Percentiles rank a stretch among this genome's conserved stretches.
These are phyloP conservation scores for Andrographis paniculata DNA, from an alignment of 305 asterid genomes.

Conservation along the genomic window DNA sequence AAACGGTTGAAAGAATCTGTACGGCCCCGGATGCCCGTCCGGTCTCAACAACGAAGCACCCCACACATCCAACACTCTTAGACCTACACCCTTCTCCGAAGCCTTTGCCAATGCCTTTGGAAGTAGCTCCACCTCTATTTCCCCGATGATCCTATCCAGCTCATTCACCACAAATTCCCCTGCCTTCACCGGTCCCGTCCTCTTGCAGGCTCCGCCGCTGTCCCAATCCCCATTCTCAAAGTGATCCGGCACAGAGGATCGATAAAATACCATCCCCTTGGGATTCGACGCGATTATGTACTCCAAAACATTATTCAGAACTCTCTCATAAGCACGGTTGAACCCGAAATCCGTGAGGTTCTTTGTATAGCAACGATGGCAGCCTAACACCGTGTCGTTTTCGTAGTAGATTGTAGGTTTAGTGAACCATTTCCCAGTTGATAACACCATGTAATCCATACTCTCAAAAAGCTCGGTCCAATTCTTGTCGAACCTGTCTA, in stretches of 20 bases:
- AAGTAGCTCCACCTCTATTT: conserved; percentile 46
- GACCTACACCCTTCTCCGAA: conserved; percentile 38
- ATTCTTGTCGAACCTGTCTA: conserved; percentile 57
- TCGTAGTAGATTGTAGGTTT: conserved; percentile 57
- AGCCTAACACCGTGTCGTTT: conserved; percentile 41
- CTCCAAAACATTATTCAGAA: conserved; percentile 36
- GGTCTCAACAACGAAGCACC: conserved; percentile 65
- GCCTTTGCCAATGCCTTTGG: conserved; percentile 32
- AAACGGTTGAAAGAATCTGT: conserved; percentile 45
- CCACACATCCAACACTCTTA: conserved; percentile 53
- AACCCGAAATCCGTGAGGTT: conserved; percentile 58
- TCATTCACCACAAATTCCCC: conserved; percentile 42
- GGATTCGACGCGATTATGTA: conserved; percentile 40
- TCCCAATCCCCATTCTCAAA: conserved; percentile 75
- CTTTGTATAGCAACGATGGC: conserved; percentile 58
- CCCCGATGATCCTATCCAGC: conserved; percentile 31
- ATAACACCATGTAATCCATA: conserved; percentile 53
- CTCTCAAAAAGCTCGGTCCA: conserved; percentile 48
- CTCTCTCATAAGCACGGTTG: conserved; percentile 42
- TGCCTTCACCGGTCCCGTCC: conserved; percentile 46
- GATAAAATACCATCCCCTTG: conserved; percentile 45
- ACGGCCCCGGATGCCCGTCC: conserved; percentile 83
- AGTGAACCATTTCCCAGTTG: conserved; percentile 69
- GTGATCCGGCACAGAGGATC: conserved; percentile 59
- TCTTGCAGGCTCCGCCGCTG: conserved; percentile 53